A percentile compares a stretch with the other conserved stretches of the same genome.
phyloP scores from a whole-genome alignment of 768 basidiomycete genomes.

The Cantharellus anzutake region DNA sequence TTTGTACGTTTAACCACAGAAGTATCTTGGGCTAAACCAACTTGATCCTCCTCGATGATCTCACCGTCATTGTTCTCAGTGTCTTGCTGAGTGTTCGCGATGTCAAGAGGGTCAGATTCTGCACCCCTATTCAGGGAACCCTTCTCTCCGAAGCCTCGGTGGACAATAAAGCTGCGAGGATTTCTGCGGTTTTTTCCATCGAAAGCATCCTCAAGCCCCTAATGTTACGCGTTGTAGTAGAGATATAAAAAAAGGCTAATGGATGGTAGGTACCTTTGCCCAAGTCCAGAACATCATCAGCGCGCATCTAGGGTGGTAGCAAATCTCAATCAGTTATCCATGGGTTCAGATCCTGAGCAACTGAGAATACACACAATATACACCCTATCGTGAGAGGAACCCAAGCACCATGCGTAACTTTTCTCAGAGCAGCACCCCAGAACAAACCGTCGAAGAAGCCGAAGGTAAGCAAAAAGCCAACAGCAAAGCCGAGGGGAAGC shows the following conservation, averaged over 20 bases:
- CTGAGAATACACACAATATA: slow-evolving; percentile 22
- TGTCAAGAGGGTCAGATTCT: neutral
- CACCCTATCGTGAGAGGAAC: slow-evolving; percentile 40
- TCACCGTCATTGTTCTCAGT: neutral
- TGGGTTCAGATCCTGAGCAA: neutral
- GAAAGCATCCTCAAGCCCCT: slow-evolving; percentile 39
- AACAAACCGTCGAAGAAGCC: slow-evolving; percentile 54
- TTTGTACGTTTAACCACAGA: neutral
- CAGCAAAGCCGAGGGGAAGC: slow-evolving; percentile 21
- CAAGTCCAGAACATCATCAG: slow-evolving; percentile 49
- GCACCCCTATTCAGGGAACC: neutral
- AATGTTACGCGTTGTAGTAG: neutral
- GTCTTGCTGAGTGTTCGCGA: neutral
- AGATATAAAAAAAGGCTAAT: neutral
- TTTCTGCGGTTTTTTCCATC: slow-evolving; percentile 36
- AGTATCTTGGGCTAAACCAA: neutral
- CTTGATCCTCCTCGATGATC: neutral
- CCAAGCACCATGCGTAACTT: slow-evolving; percentile 48
- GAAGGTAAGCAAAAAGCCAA: slow-evolving; percentile 19
- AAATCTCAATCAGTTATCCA: neutral
- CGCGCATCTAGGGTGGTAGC: slow-evolving; percentile 15
- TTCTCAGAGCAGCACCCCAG: slow-evolving; percentile 43
- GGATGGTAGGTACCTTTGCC: slow-evolving; percentile 25
- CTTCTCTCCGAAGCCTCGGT: slow-evolving; percentile 1
- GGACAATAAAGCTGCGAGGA: slow-evolving; percentile 34